A percentile compares a stretch with the other conserved stretches of the same genome.
phyloP scores from a whole-genome alignment of 495 filamentous ascomycete species.

The Margaritispora aquatica region DNA sequence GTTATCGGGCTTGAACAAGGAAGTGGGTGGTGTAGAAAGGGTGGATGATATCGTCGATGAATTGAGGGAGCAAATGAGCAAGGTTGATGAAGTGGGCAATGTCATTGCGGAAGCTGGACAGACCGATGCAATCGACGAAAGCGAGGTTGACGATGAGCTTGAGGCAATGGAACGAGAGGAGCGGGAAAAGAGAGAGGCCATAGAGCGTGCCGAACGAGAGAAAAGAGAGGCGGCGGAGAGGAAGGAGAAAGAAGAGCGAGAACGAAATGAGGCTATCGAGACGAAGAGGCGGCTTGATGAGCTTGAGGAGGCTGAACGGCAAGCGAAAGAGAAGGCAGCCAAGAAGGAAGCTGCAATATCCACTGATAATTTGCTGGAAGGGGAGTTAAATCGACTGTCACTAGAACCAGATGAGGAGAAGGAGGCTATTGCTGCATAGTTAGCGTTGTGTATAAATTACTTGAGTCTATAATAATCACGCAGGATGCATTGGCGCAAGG shows the following conservation, averaged over 20 bases:
- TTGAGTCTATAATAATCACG: background rate
- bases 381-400: conserved; percentile 30
- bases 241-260: background rate
- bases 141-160: conserved; percentile 84
- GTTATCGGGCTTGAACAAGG: conserved; percentile 62
- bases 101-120: conserved; percentile 58
- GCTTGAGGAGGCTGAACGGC: conserved; percentile 34
- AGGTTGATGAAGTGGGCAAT: conserved; percentile 74
- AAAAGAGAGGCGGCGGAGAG: conserved; percentile 22
- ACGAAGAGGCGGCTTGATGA: conserved; percentile 28
- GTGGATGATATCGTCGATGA: conserved; percentile 70
- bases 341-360: conserved; percentile 17
- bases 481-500: background rate
- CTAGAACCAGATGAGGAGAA: conserved; percentile 23
- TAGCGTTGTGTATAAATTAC: background rate
- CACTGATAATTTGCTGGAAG: conserved; percentile 16
- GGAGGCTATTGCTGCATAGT: background rate
- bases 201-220: conserved; percentile 30
- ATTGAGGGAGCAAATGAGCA: conserved; percentile 72
- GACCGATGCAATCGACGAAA: conserved; percentile 62
- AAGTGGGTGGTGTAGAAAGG: conserved; percentile 69
- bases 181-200: conserved; percentile 37
- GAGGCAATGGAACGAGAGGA: conserved; percentile 67
- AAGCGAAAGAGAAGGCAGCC: conserved; percentile 26
- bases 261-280: conserved; percentile 16